Evolutionary conservation across 148 eudicot genomes (phyloP).

Genomic region (Selenicereus undatus): DNA sequence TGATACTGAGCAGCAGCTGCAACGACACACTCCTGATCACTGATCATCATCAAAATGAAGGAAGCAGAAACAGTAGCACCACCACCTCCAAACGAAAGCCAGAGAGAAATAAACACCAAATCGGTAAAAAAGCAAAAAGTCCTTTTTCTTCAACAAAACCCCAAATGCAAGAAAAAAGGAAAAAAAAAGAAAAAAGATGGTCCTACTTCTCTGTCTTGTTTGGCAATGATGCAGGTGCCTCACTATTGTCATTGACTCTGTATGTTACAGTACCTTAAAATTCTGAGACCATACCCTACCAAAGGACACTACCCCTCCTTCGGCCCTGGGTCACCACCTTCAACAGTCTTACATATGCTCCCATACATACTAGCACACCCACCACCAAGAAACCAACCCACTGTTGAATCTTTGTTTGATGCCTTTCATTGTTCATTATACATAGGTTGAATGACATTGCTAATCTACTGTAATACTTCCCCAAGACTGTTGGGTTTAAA

Average conservation of each 20-base stretch:
- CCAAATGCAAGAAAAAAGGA: background rate
- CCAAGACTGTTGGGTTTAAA: too few species aligned
- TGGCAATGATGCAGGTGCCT: conserved; percentile 10
- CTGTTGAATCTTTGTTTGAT: too few species aligned
- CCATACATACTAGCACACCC: background rate
- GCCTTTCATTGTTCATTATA: too few species aligned
- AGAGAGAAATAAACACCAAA: conserved; percentile 13
- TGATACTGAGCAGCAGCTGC: too few species aligned
- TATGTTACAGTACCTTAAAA: conserved; percentile 10
- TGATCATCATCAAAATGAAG: conserved; percentile 3
- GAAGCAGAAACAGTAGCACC: background rate
- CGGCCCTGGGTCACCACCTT: background rate
- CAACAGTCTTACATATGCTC: background rate
- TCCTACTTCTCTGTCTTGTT: background rate
- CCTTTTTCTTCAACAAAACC: conserved; percentile 1
- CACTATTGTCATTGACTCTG: conserved; percentile 7
- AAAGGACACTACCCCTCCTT: background rate
- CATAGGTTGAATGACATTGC: too few species aligned
- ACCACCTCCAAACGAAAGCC: background rate
- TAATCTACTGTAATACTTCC: too few species aligned
- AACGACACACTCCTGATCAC: background rate
- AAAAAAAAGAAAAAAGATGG: background rate
- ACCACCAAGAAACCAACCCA: background rate
- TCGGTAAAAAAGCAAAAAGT: conserved; percentile 5
- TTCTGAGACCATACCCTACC: background rate